Conservation (phyloP, 345 rosid species). For the Toxicodendron radicans region DNA sequence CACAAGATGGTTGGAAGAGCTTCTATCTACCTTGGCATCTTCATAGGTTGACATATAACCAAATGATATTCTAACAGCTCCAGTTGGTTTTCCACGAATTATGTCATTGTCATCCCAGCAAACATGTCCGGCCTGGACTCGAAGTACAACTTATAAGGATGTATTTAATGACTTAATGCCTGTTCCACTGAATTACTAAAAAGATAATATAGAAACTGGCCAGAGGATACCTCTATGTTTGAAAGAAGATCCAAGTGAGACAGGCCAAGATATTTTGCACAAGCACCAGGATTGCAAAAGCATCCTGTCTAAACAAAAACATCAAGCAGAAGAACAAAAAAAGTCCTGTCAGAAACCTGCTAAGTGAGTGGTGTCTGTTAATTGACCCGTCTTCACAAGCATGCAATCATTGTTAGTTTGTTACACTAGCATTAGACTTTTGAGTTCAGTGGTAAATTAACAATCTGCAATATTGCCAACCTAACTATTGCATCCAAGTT, state of each 20-base stretch:
- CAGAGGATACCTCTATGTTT: constrained; percentile 67
- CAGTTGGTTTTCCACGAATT: constrained; percentile 83
- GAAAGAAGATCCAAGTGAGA: constrained; percentile 83
- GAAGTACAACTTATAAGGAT: constrained; percentile 11
- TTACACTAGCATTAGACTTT: not conserved
- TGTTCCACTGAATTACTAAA: constrained; percentile 6
- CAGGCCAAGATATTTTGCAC: constrained; percentile 88
- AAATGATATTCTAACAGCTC: constrained; percentile 89
- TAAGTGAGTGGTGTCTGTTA: not conserved
- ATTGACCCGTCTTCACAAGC: not conserved
- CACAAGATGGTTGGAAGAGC: not conserved
- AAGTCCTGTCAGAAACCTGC: constrained; percentile 22
- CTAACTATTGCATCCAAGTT: not conserved
- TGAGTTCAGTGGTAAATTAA: not conserved
- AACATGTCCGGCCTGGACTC: constrained; percentile 80
- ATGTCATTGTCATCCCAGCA: constrained; percentile 98
- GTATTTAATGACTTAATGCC: constrained; percentile 5
- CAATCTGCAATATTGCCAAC: not conserved
- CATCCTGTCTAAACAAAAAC: constrained; percentile 90
- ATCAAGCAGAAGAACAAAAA: constrained; percentile 14
- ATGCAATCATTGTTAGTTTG: not conserved
- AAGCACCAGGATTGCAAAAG: constrained; percentile 99
- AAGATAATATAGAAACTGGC: not conserved
- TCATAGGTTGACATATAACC: constrained; percentile 98
- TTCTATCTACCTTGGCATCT: constrained; percentile 68